A percentile compares a stretch with the other conserved stretches of the same genome.
These are phyloP conservation scores for Mycosarcoma maydis DNA, from an alignment of 1,284 basidiomycete genomes.

Conservation along the genomic window DNA sequence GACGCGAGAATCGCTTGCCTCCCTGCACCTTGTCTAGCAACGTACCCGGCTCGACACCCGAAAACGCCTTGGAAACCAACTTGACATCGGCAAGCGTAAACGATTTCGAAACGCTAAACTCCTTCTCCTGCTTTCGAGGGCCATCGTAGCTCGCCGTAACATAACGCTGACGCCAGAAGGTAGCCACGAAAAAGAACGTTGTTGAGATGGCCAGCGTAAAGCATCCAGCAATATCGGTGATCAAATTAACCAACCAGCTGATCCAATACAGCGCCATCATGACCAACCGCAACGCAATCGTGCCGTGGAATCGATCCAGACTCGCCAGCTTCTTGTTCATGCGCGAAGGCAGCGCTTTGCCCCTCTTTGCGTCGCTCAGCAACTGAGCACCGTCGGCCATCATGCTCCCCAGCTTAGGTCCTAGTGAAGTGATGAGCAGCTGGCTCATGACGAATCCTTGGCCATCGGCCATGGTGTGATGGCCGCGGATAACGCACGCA, in stretches of 20 bases:
- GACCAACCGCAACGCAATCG: conserved; percentile 40
- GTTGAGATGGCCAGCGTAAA: conserved; percentile 41
- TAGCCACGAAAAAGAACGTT: conserved; percentile 45
- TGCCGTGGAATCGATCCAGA: conserved; percentile 50
- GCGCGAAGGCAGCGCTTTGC: conserved; percentile 54
- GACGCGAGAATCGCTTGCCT: conserved; percentile 26
- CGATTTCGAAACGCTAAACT: conserved; percentile 39
- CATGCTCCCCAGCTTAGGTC: conserved; percentile 57
- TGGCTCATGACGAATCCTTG: conserved; percentile 64
- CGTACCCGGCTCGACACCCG: conserved; percentile 54
- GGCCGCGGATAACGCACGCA: conserved; percentile 59
- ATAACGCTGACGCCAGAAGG: conserved; percentile 55
- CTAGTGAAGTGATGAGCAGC: conserved; percentile 57
- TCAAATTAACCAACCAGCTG: conserved; percentile 16
- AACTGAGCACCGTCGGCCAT: conserved; percentile 50
- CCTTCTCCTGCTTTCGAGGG: conserved; percentile 45
- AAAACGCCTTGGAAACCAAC: conserved; percentile 62
- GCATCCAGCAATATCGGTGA: conserved; percentile 41
- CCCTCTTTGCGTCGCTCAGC: conserved; percentile 50
- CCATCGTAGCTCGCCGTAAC: conserved; percentile 49
- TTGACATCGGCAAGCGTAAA: conserved; percentile 59
- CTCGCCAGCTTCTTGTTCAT: conserved; percentile 58
- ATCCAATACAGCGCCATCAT: conserved; percentile 59
- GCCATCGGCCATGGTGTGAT: conserved; percentile 62
- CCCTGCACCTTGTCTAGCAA: conserved; percentile 41